Conservation (phyloP, 306 rosid species). For the Elaeagnus macrophylla region DNA sequence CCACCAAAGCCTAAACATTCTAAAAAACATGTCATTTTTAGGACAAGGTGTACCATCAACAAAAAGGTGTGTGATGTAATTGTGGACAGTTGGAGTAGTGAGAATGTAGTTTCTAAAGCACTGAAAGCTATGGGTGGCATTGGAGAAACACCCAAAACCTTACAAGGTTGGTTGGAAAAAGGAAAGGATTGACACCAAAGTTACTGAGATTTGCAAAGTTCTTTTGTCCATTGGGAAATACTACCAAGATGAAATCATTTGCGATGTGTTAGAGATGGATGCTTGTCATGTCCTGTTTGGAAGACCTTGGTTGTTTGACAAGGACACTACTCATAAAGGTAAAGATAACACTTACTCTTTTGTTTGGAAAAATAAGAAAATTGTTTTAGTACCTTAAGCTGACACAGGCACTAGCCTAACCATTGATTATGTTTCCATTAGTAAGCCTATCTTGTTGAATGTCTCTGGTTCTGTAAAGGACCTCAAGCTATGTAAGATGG, state of each 20-base stretch:
- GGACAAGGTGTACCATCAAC: background rate
- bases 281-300: background rate
- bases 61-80: background rate
- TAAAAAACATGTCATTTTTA: too few species aligned
- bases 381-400: background rate
- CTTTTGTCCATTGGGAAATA: background rate
- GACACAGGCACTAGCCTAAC: too few species aligned
- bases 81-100: background rate
- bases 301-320: background rate
- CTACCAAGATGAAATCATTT: background rate
- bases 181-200: background rate
- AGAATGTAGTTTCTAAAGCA: background rate
- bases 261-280: background rate
- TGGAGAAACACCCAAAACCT: background rate
- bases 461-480: too few species aligned
- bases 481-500: too few species aligned
- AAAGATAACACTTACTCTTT: background rate
- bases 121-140: background rate
- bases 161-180: background rate
- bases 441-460: too few species aligned
- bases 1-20: background rate
- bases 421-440: too few species aligned
- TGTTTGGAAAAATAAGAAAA: background rate
- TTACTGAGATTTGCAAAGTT: background rate
- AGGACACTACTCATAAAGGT: background rate